Conservation (phyloP, 2,329 filamentous ascomycete genomes). For the Chaetomium sp. region DNA sequence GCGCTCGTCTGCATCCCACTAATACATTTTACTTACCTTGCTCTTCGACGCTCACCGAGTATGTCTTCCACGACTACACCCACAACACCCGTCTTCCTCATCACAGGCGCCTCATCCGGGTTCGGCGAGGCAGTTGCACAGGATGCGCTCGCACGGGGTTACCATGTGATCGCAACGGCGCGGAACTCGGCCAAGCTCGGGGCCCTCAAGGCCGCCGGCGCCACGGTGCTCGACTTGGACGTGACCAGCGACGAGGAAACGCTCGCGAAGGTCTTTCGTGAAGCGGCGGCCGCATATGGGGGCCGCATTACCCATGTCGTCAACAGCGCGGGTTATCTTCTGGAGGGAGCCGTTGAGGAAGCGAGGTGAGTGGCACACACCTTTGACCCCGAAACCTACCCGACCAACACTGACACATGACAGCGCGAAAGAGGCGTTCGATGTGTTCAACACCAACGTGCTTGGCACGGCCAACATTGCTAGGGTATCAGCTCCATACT, state of each 20-base stretch:
- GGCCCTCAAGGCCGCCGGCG: constrained; percentile 22
- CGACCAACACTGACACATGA: not conserved
- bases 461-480: constrained; percentile 45
- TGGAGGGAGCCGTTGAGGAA: constrained; percentile 27
- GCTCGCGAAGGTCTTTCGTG: constrained; percentile 10
- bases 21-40: too few species aligned
- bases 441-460: constrained; percentile 46
- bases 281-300: constrained; percentile 18
- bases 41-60: too few species aligned
- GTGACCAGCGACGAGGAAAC: constrained; percentile 22
- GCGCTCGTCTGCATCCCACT: too few species aligned
- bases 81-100: constrained; percentile 27
- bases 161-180: constrained; percentile 38
- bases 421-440: constrained; percentile 30
- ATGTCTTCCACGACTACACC: not conserved
- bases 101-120: constrained; percentile 38
- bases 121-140: constrained; percentile 34
- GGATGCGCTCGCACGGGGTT: constrained; percentile 32
- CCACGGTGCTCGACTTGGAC: constrained; percentile 24
- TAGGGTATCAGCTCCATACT: constrained; percentile 41
- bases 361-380: constrained; percentile 17
- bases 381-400: not conserved
- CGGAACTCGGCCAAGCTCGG: constrained; percentile 26
- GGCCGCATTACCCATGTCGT: constrained; percentile 22
- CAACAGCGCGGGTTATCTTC: constrained; percentile 26